These are phyloP conservation scores for Rossbeevera mucosa DNA, from an alignment of 768 basidiomycete genomes.

Conservation along the genomic window DNA sequence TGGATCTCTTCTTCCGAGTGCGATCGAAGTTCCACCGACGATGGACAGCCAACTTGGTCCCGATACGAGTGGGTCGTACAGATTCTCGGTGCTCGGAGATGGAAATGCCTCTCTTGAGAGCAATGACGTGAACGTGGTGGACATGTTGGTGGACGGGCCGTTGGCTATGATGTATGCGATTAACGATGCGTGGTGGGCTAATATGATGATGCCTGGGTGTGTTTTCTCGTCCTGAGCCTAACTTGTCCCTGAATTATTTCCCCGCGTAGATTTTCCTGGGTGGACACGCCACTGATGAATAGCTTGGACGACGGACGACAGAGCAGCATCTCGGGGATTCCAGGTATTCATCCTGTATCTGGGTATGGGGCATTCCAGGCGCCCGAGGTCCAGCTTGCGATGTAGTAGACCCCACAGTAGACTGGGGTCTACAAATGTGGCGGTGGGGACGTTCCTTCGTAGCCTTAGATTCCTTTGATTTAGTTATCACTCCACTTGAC, in stretches of 20 bases:
- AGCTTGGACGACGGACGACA: slow-evolving; percentile 16
- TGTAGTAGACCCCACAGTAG: slow-evolving; percentile 8
- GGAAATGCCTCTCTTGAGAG: not conserved
- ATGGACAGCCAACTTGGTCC: slow-evolving; percentile 31
- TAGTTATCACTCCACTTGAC: not conserved
- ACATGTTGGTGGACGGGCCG: slow-evolving; percentile 42
- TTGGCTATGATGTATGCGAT: slow-evolving; percentile 71
- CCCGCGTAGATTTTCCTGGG: slow-evolving; percentile 29
- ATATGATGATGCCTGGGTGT: slow-evolving; percentile 81
- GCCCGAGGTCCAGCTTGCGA: slow-evolving; percentile 25
- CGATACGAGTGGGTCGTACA: slow-evolving; percentile 35
- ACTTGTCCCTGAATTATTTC: not conserved
- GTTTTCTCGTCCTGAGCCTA: not conserved
- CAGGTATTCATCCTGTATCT: slow-evolving; percentile 17
- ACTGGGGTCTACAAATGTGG: no score
- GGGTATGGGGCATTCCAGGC: slow-evolving; percentile 18
- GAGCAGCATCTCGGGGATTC: slow-evolving; percentile 10
- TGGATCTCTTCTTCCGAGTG: not conserved
- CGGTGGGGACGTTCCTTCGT: not conserved
- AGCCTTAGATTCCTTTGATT: not conserved
- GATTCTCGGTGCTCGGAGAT: slow-evolving; percentile 20
- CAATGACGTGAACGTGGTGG: slow-evolving; percentile 24
- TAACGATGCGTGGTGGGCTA: slow-evolving; percentile 69
- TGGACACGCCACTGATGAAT: slow-evolving; percentile 24
- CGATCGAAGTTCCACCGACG: not conserved